Base-by-base conservation (phyloP, 768 basidiomycete genomes). In the Crucibulum laeve region DNA sequence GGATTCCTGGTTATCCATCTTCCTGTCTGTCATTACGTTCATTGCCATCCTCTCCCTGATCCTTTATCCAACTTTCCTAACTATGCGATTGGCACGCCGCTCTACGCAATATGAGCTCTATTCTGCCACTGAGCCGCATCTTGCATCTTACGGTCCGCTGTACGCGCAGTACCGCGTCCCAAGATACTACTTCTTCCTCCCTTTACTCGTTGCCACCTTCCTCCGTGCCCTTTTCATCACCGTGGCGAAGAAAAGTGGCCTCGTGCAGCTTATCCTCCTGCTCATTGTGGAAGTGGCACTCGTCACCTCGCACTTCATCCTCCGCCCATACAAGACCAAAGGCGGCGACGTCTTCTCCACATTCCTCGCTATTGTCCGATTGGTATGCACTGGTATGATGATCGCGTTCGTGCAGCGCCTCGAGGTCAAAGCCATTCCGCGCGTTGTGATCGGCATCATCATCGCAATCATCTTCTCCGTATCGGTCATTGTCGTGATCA, bases 1-100 rank as follows among this genome's bases (percentile, higher is more conserved):
- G 46, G 92, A 97, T 62, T 93, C 92, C 0, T 91, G 90, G 84
- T 71, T 95, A 2, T 77, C 91, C 0, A 74, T 82, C 52, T 68
- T 95, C 25, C 71, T 97, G 30, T 87, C 92, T 2, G 84, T 86
- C 46, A 54, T 94, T 45, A 61, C 75, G 8, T 67, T 93, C 58
- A 53, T 87, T 36, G 64, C 61, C 36, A 62, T 87, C 24, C 35
- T 74, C 24, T 63, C 67, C 7, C 55, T 72, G 46, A 65, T 91
- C 32, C 53, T 69, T 18, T 72, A 76, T 50, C 70, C 79, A 1
- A 56, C 70, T 43, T 61, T 79, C 57, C 56, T 70, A 45, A 68
- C 79, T 28, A 49, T 82, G 48, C 74, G 76, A 40, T 57, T 71
- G 33, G 70, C 74, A 8, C 62, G 54, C 21, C 53, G 42, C 17